phyloP scores from a whole-genome alignment of 257 asterid genomes.

The Rehmannia glutinosa region DNA sequence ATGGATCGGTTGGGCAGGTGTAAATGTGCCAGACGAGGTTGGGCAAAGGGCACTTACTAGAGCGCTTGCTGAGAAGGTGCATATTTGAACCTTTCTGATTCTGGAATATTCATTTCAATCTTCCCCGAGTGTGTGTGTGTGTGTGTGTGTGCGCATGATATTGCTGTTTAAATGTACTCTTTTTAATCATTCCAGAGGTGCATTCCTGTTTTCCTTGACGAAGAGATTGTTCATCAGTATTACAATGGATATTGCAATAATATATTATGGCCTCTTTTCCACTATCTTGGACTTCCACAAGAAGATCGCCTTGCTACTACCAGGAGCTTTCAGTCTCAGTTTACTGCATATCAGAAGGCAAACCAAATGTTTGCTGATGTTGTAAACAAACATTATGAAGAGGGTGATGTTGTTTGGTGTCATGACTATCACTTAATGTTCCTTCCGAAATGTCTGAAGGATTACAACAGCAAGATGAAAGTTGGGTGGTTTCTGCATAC shows the following conservation, averaged over 20 bases:
- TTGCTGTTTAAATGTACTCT: slow-evolving; percentile 8
- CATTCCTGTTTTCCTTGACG: slow-evolving; percentile 91
- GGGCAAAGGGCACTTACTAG: slow-evolving; percentile 76
- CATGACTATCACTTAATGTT: slow-evolving; percentile 97
- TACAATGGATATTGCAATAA: slow-evolving; percentile 95
- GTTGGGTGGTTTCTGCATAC: slow-evolving; percentile 98
- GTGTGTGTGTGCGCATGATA: slow-evolving; percentile 5
- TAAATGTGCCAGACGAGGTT: slow-evolving; percentile 85
- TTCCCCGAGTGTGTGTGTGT: too few species aligned
- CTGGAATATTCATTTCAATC: too few species aligned
- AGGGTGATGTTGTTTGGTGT: slow-evolving; percentile 96
- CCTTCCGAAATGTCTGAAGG: slow-evolving; percentile 82
- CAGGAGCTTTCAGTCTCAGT: slow-evolving; percentile 89
- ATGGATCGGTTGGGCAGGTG: slow-evolving; percentile 99
- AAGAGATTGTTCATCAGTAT: slow-evolving; percentile 88
- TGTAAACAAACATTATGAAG: slow-evolving; percentile 65
- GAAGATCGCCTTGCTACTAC: slow-evolving; percentile 94
- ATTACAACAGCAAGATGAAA: slow-evolving; percentile 68
- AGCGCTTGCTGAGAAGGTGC: slow-evolving; percentile 91
- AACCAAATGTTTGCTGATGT: slow-evolving; percentile 96
- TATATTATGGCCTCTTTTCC: slow-evolving; percentile 89
- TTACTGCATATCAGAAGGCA: slow-evolving; percentile 79
- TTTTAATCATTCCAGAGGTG: slow-evolving; percentile 55
- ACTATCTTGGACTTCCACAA: slow-evolving; percentile 93
- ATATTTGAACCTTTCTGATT: too few species aligned